Evolutionary conservation across 2,329 filamentous ascomycete genomes (phyloP), one percentile per base, ranked within the genome.

Genomic region (Clarireedia monteithiana): DNA sequence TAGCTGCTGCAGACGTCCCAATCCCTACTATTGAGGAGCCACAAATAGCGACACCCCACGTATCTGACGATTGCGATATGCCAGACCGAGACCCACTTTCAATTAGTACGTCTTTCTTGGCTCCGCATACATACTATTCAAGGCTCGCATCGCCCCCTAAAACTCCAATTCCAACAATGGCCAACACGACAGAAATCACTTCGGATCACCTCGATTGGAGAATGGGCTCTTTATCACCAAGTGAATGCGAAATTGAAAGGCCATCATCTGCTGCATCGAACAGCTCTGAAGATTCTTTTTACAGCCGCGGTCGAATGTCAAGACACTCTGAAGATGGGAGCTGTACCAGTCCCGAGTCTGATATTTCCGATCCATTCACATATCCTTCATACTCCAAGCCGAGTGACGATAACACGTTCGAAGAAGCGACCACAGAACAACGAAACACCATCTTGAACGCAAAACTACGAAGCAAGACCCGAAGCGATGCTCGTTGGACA

Each of bases 1-100:
- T 86, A 56, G 82, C 81, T 46, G 81, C 82, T 17, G 83, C 81
- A 58, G 83, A 86, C 66, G 73, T 84, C 4, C 81, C 82, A 24
- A 78, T 86, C 51, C 83, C 82, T 14, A 85, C 82, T 67, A 84
- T 86, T 55, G 83, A 86, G 68, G 74, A 79, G 59, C 76, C 80
- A 50, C 73, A 75, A 42, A 60, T 67, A 34, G 68, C 71, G 24
- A 48, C 24, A 17, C 44, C 46, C 20, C 52, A 58, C 49, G 53
- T 55, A 56, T 27, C 47, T 15, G 62, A 60, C 48, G 66, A 68
- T 58, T 54, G 48, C 7, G 62, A 63, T 14, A 68, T 66, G 64
- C 44, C 53, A 26, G 67, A 67, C 54, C 27, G 55, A 48, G 58
- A 58, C 39, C 46, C 57, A 23, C 55, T 54, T 20, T 47, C 51